Evolutionary conservation across 2,329 filamentous ascomycete genomes (phyloP).

Genomic region (Cercospora brassicicola): DNA sequence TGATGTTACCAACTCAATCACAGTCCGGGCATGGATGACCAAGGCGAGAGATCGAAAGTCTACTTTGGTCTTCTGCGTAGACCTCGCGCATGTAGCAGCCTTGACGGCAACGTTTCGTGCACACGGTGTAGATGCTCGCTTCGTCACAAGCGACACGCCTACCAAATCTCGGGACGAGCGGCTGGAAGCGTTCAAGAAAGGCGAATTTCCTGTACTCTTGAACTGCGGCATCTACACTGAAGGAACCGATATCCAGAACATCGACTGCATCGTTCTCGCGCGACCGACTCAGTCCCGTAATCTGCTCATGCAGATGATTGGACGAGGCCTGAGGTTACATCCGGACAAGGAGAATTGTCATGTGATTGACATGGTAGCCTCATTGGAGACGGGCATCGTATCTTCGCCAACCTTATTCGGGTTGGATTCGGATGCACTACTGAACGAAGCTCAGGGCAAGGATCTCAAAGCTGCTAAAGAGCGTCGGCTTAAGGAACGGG

Average conservation of each 20-base stretch:
- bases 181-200: slow-evolving; percentile 72
- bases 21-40: slow-evolving; percentile 80
- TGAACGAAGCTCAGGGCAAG: slow-evolving; percentile 64
- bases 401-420: slow-evolving; percentile 92
- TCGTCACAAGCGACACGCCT: slow-evolving; percentile 79
- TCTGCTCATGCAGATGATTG: slow-evolving; percentile 95
- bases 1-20: slow-evolving; percentile 74
- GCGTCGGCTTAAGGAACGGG: slow-evolving; percentile 46
- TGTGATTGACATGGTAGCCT: slow-evolving; percentile 93
- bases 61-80: slow-evolving; percentile 91
- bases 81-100: slow-evolving; percentile 75
- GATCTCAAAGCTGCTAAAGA: slow-evolving; percentile 59
- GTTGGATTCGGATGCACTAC: slow-evolving; percentile 76
- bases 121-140: slow-evolving; percentile 77
- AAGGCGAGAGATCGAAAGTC: slow-evolving; percentile 72
- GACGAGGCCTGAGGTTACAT: slow-evolving; percentile 82
- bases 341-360: slow-evolving; percentile 84
- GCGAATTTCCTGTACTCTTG: slow-evolving; percentile 80
- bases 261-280: slow-evolving; percentile 87
- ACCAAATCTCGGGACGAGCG: slow-evolving; percentile 66
- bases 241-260: slow-evolving; percentile 95
- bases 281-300: slow-evolving; percentile 91
- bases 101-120: slow-evolving; percentile 74
- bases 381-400: slow-evolving; percentile 77
- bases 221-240: slow-evolving; percentile 98